These are phyloP conservation scores for Phalaenopsis equestris DNA, from an alignment of 106 monocot species.

Conservation along the genomic window DNA sequence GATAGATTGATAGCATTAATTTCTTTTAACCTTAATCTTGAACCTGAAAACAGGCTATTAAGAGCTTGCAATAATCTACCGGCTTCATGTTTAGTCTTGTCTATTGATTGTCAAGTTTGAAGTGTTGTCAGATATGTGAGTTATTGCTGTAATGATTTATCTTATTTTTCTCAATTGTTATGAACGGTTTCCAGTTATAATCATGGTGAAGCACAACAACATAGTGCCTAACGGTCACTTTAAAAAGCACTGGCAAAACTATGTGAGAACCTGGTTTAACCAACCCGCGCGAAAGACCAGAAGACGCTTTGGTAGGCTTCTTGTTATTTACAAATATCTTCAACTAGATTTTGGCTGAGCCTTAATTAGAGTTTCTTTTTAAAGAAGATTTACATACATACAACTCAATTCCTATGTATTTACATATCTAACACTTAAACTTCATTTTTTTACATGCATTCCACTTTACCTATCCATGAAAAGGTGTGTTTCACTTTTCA, in stretches of 20 bases:
- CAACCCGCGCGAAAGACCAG: slow-evolving; percentile 53
- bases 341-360: background rate
- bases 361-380: background rate
- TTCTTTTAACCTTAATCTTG: no score
- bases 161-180: background rate
- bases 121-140: no score
- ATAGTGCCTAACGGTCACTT: slow-evolving; percentile 48
- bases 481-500: no score
- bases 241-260: slow-evolving; percentile 75
- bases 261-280: slow-evolving; percentile 64
- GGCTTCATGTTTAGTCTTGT: no score
- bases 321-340: background rate
- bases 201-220: slow-evolving; percentile 66
- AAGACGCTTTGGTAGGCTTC: slow-evolving; percentile 35
- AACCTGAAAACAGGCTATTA: no score
- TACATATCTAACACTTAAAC: no score
- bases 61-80: no score
- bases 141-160: background rate
- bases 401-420: no score
- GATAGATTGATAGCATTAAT: no score
- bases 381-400: background rate
- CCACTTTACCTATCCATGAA: no score
- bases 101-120: no score
- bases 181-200: background rate
- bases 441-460: no score